Base-by-base conservation (phyloP, 148 eudicot genomes). In the Pharnaceum exiguum region DNA sequence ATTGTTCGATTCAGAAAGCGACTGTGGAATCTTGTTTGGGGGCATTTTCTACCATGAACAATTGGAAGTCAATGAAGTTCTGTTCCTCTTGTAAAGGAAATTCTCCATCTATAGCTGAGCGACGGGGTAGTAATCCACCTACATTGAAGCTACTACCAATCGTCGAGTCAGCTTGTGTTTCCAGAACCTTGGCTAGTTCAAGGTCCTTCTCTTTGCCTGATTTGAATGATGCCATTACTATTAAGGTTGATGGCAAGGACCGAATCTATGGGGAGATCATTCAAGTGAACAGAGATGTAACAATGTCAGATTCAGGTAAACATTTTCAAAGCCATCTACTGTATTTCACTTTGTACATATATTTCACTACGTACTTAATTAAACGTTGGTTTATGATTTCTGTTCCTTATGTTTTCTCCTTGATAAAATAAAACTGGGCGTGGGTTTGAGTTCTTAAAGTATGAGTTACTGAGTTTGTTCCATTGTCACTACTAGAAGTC, bases 131-230 rank as follows among this genome's bases (percentile, higher is more conserved):
- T 60, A 71, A 60, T 71, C 78, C 77, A 26, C 83, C 87, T 0
- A 61, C 80, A 5, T 53, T 79, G 75, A 68, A 59, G 77, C 59
- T 83, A 45, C 67, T 71, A 22, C 60, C 83, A 13, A 60, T 65
- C 15, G 65, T 63, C 65, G 86, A 82, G 36, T 45, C 66, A 8
- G 46, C 71, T 54, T 73, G 74, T 57, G 69, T 37, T 45, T 66
- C 82, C n/a, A 71, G 50, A 18, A 62, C 57, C 28, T 65, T 79
- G 53, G 69, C 62, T 23, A 79, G 81, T 57, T 78, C 90, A 45
- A 77, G 79, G 68, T 81, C 95, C 5, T 81, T 83, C 79, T 83
- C 90, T 21, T 72, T 80, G 35, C 72, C 83, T 19, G 71, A 53
- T 19, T 51, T 62, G 59, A 76, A 62, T 35, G 79, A 84, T 49